Evolutionary conservation across 163 green algal genomes (phyloP), one percentile per base, ranked within the genome.

Genomic region (Scenedesmus sp.): DNA sequence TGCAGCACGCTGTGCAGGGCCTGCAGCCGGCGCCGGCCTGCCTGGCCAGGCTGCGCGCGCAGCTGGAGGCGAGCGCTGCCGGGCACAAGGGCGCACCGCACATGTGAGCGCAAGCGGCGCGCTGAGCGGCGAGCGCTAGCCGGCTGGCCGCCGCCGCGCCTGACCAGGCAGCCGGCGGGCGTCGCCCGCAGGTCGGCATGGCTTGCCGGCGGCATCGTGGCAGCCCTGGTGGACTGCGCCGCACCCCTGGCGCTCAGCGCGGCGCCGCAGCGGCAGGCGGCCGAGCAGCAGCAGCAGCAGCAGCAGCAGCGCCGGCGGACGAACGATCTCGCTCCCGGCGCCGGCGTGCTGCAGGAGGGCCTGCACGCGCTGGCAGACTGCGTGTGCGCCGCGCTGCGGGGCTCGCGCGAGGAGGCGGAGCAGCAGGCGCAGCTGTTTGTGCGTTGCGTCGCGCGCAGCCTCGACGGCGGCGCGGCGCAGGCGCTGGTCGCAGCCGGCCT

Each of bases 181-280:
- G n/a, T n/a, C n/a, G n/a, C n/a, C 34, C 53, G 51, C 51, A 77
- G 69, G 69, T 15, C 2, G 3, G 54, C 31, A 2, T 77, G 69
- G 69, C 29, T 57, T n/a, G 22, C 20, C 29, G 54, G 69, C 22
- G 69, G 69, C 69, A 66, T 67, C 22, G 54, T 67, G 13, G 69
- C 69, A 42, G 69, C 69, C 3, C 53, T 77, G 26, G 69, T 77
- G 29, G 69, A 77, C 54, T 77, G 69, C 34, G 69, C 69, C 26
- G 51, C 66, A 28, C 39, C 26, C 36, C 66, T 64, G 15, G 18
- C 45, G 0, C 2, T 3, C 3, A 22, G 11, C 67, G 56, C 14
- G 51, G 34, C 14, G 31, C 7, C 18, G 60, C 66, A 76, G 66
- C 28, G 60, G 48, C 48, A 47, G 29, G 15, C 29, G 33, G 26